A percentile compares a stretch with the other conserved stretches of the same genome.
phyloP scores from a whole-genome alignment of 106 monocot species.

The Acorus calamus region DNA sequence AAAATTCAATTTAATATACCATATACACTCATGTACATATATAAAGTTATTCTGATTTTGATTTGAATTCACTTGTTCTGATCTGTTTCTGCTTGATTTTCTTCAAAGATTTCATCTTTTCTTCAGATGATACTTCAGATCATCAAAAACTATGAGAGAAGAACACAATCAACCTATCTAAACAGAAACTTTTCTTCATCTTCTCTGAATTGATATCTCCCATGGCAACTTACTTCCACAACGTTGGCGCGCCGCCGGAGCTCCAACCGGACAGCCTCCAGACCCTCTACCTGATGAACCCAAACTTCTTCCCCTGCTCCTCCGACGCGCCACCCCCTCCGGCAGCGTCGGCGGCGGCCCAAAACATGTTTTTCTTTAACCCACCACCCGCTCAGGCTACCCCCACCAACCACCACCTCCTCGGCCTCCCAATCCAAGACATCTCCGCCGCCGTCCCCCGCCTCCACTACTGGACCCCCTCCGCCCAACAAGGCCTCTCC shows the following conservation, averaged over 20 bases:
- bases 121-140: background rate
- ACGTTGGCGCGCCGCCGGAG: constrained; percentile 3
- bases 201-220: background rate
- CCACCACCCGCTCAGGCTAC: background rate
- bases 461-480: constrained; percentile 17
- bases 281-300: constrained; percentile 43
- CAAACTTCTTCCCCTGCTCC: constrained; percentile 9
- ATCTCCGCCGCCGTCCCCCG: background rate
- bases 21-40: constrained; percentile 6
- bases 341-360: background rate
- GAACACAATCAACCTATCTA: background rate
- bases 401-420: constrained; percentile 5
- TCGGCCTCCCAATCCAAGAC: too few relatives aligned
- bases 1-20: background rate
- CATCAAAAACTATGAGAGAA: background rate
- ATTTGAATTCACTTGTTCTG: background rate
- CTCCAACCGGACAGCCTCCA: constrained; percentile 28
- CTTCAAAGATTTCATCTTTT: too few relatives aligned
- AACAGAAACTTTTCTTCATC: background rate
- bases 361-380: constrained; percentile 13
- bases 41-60: background rate
- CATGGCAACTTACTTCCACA: constrained; percentile 37
- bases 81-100: too few relatives aligned
- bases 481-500: constrained; percentile 19
- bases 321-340: background rate